Percentiles rank a stretch among this genome's conserved stretches.
These are phyloP conservation scores for Phaffomyces antillensis DNA, from an alignment of 805 yeast genomes.

Conservation along the genomic window DNA sequence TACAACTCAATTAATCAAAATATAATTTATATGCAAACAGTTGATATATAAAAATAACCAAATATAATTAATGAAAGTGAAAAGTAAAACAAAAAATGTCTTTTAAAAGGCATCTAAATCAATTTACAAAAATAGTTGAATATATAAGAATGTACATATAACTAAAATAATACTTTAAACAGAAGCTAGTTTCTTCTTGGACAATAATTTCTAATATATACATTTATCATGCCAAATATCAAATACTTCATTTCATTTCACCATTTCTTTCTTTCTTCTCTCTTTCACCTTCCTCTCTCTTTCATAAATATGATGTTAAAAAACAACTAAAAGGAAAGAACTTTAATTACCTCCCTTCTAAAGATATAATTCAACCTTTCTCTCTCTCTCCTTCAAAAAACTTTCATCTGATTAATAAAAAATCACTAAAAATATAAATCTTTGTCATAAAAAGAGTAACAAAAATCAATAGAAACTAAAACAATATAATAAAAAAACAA, in stretches of 20 bases:
- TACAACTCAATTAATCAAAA: not conserved
- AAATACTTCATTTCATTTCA: conserved; percentile 5
- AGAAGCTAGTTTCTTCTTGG: not conserved
- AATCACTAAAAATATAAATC: too few species aligned
- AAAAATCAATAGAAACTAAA: not conserved
- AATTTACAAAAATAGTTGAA: not conserved
- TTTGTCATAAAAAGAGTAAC: not conserved
- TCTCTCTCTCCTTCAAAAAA: too few species aligned
- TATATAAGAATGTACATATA: not conserved
- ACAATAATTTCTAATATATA: conserved; percentile 7
- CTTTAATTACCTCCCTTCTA: conserved; percentile 2
- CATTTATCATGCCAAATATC: conserved; percentile 9
- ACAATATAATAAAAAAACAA: not conserved
- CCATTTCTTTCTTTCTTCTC: not conserved
- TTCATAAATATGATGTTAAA: conserved; percentile 4
- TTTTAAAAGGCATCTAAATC: not conserved
- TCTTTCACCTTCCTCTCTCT: not conserved
- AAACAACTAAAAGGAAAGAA: not conserved
- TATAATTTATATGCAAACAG: not conserved
- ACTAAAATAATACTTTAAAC: not conserved
- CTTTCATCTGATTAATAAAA: too few species aligned
- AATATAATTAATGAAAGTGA: not conserved
- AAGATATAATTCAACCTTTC: not conserved
- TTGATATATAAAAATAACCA: not conserved
- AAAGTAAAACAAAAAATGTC: not conserved